These are phyloP conservation scores for Blastomyces gilchristii DNA, from an alignment of 2,329 filamentous ascomycete genomes.

Conservation along the genomic window DNA sequence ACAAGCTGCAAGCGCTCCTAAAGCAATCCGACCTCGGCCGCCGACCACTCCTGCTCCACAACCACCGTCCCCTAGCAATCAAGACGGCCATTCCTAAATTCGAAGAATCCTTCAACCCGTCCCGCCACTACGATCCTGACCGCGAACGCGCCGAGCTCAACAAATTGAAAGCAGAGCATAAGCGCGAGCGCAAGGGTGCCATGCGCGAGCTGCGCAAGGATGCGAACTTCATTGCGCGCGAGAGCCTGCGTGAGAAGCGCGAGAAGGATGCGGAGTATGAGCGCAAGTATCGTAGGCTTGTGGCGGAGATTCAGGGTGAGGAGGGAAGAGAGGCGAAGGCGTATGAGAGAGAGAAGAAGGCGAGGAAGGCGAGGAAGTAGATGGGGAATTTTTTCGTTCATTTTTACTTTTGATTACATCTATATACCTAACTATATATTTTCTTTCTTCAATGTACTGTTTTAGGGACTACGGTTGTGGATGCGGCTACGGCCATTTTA, in stretches of 20 bases:
- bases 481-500: background rate
- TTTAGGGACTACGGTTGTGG: background rate
- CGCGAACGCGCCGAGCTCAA: constrained; percentile 74
- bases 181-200: constrained; percentile 89
- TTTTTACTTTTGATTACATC: background rate
- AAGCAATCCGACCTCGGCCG: constrained; percentile 55
- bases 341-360: constrained; percentile 77
- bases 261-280: constrained; percentile 88
- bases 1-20: constrained; percentile 37
- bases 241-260: constrained; percentile 86
- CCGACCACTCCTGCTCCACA: constrained; percentile 74
- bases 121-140: constrained; percentile 95
- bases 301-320: constrained; percentile 91
- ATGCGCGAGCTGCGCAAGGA: constrained; percentile 93
- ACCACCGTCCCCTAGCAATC: constrained; percentile 80
- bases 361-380: constrained; percentile 55
- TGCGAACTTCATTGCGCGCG: constrained; percentile 81
- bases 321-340: constrained; percentile 77
- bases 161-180: constrained; percentile 82
- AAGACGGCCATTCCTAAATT: constrained; percentile 86
- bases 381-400: background rate
- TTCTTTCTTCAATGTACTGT: background rate
- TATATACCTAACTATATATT: background rate
- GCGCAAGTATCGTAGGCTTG: constrained; percentile 83
- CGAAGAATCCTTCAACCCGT: constrained; percentile 87